Evolutionary conservation across 768 basidiomycete species (phyloP).

Genomic region (Boletus rex-veris): DNA sequence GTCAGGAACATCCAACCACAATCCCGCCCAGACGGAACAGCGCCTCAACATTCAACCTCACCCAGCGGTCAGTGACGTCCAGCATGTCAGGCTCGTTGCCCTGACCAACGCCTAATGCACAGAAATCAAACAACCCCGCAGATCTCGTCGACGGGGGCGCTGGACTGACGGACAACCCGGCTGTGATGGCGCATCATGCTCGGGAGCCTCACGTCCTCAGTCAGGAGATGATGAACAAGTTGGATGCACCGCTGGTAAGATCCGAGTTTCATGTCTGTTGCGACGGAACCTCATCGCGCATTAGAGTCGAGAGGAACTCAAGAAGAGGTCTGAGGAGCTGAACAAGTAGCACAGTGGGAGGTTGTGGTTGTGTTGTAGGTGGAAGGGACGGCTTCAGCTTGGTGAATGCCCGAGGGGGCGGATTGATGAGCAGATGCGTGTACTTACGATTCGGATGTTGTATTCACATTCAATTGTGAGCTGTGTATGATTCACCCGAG

Average conservation of each 20-base stretch:
- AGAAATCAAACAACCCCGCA: conserved; percentile 62
- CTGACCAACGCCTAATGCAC: background rate
- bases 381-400: too few species aligned
- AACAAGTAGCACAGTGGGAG: conserved; percentile 34
- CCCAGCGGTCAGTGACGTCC: conserved; percentile 47
- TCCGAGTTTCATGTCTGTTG: background rate
- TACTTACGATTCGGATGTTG: background rate
- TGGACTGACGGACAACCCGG: conserved; percentile 38
- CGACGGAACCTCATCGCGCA: background rate
- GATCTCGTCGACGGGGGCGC: conserved; percentile 43
- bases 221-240: conserved; percentile 39
- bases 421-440: background rate
- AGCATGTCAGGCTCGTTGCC: background rate
- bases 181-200: conserved; percentile 44
- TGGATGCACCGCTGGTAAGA: conserved; percentile 50
- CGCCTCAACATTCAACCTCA: conserved; percentile 55
- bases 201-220: conserved; percentile 51
- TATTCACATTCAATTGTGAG: too few species aligned
- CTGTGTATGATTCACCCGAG: too few species aligned
- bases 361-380: too few species aligned
- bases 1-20: conserved; percentile 8
- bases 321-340: conserved; percentile 43
- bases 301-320: conserved; percentile 52
- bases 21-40: conserved; percentile 30
- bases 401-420: too few species aligned